A percentile compares a stretch with the other conserved stretches of the same genome.
Conservation (phyloP, 305 asterid genomes). For the Fraxinus floribunda region DNA sequence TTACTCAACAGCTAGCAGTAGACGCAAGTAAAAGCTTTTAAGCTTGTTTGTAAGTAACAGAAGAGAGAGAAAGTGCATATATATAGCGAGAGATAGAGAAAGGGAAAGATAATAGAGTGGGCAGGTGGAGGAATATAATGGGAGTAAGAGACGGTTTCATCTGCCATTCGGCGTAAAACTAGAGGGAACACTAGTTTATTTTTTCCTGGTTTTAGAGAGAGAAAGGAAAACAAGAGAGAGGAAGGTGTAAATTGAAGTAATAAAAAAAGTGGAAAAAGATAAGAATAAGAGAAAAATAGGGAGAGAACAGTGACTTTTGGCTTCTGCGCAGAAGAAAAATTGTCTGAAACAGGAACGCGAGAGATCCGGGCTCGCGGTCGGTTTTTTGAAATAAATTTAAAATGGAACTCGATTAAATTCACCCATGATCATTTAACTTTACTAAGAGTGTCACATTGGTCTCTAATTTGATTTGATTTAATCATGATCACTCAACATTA, state of each 20-base stretch:
- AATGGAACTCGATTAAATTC: not conserved
- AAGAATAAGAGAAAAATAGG: slow-evolving; percentile 12
- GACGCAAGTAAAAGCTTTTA: slow-evolving; percentile 14
- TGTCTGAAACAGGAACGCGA: slow-evolving; percentile 67
- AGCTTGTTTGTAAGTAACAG: not conserved
- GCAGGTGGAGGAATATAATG: slow-evolving; percentile 82
- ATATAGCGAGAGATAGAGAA: not conserved
- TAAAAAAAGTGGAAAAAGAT: not conserved
- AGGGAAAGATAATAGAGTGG: slow-evolving; percentile 14
- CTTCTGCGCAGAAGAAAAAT: slow-evolving; percentile 44
- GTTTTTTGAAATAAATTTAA: not conserved
- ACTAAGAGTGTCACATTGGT: not conserved
- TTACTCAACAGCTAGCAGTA: slow-evolving; percentile 32
- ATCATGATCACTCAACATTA: too few relatives aligned
- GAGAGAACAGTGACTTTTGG: slow-evolving; percentile 39
- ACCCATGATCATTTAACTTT: not conserved
- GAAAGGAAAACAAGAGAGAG: not conserved
- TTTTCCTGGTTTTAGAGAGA: slow-evolving; percentile 12
- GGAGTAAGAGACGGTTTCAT: slow-evolving; percentile 74
- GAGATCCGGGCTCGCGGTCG: slow-evolving; percentile 69
- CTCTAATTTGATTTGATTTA: not conserved
- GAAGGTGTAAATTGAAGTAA: not conserved
- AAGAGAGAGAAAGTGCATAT: slow-evolving; percentile 24
- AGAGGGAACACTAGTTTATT: slow-evolving; percentile 42
- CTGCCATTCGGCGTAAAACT: slow-evolving; percentile 86